Conservation (phyloP, 164 flowering plant genomes). For the Platanus orientalis region DNA sequence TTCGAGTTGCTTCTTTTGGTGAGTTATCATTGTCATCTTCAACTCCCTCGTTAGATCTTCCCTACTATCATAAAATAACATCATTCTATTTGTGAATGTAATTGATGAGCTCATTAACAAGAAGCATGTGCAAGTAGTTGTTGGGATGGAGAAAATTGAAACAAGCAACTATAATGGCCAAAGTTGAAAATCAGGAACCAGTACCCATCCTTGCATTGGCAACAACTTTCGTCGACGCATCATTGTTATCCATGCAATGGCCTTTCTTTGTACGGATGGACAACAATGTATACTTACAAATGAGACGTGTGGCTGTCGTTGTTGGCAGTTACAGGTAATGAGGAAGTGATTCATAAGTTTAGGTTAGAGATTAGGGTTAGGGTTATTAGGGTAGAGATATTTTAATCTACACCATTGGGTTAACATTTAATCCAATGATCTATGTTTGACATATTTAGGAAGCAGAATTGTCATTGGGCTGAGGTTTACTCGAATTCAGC, state of each 20-base stretch:
- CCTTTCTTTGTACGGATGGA: slow-evolving; percentile 38
- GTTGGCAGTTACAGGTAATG: slow-evolving; percentile 23
- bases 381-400: no score
- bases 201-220: slow-evolving; percentile 45
- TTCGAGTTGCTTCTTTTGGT: slow-evolving; percentile 27
- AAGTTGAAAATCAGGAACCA: slow-evolving; percentile 30
- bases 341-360: no score
- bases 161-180: slow-evolving; percentile 39
- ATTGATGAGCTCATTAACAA: slow-evolving; percentile 31
- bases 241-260: slow-evolving; percentile 26
- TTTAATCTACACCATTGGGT: no score
- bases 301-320: slow-evolving; percentile 32
- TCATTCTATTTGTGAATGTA: slow-evolving; percentile 13
- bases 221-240: slow-evolving; percentile 24
- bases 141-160: slow-evolving; percentile 42
- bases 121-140: slow-evolving; percentile 21
- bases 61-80: neutral
- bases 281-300: slow-evolving; percentile 18
- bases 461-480: no score
- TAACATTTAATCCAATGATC: no score
- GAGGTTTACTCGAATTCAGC: no score
- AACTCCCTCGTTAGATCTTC: neutral
- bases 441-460: no score
- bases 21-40: neutral
- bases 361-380: no score